Evolutionary conservation across 768 basidiomycete species (phyloP).

Genomic region (Clavulina sp.): DNA sequence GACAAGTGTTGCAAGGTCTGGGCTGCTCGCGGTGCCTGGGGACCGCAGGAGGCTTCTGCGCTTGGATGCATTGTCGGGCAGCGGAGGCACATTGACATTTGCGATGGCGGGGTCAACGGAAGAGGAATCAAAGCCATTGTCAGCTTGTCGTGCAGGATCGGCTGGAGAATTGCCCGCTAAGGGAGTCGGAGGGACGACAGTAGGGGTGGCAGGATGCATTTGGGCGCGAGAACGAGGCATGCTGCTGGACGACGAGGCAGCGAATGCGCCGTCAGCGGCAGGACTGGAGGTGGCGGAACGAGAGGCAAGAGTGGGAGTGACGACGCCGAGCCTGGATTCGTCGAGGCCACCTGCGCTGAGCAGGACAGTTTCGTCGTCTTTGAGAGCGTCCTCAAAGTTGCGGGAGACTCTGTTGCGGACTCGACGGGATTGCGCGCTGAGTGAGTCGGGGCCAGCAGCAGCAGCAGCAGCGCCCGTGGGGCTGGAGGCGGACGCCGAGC

Average conservation of each 20-base stretch:
- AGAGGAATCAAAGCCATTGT: conserved; percentile 9
- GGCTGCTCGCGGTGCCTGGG: conserved; percentile 77
- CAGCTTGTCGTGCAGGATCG: conserved; percentile 15
- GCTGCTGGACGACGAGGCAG: conserved; percentile 13
- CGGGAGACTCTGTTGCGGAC: background rate
- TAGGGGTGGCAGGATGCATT: conserved; percentile 39
- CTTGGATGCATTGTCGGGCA: conserved; percentile 49
- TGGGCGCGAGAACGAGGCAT: conserved; percentile 27
- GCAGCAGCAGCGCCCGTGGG: background rate
- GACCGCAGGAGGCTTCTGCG: conserved; percentile 76
- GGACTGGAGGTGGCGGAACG: background rate
- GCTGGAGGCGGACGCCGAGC: background rate
- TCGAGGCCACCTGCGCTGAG: conserved; percentile 28
- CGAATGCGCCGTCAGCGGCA: background rate
- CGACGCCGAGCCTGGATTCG: background rate
- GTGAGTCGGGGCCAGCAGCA: background rate
- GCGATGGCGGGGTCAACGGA: background rate
- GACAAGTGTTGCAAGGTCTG: conserved; percentile 75
- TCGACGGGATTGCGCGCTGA: background rate
- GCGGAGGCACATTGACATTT: conserved; percentile 26
- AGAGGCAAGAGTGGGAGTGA: background rate
- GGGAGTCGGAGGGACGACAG: conserved; percentile 53
- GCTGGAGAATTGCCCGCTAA: conserved; percentile 16
- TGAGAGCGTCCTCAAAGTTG: conserved; percentile 61
- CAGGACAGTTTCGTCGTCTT: conserved; percentile 44